phyloP scores from a whole-genome alignment of 345 rosid genomes.

The Theobroma cacao region DNA sequence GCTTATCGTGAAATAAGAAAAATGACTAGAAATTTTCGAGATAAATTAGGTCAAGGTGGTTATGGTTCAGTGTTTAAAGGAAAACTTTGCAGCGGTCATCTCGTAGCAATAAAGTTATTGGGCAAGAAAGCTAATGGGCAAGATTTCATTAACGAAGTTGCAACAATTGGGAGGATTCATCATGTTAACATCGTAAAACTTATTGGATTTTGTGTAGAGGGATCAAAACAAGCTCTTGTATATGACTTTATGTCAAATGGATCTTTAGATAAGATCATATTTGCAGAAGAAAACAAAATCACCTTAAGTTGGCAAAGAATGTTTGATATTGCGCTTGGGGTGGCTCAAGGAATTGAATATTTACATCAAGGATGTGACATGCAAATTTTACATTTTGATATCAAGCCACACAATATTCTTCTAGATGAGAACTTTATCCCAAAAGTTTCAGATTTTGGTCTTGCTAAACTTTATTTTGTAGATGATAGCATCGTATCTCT shows the following conservation, averaged over 20 bases:
- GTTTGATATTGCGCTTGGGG: background rate
- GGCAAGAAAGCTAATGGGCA: background rate
- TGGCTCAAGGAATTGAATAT: constrained; percentile 1
- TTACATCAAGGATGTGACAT: background rate
- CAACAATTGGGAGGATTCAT: constrained; percentile 30
- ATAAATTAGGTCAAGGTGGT: constrained; percentile 8
- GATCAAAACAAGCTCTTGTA: constrained; percentile 22
- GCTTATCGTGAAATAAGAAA: background rate
- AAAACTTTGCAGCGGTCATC: background rate
- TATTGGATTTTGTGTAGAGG: constrained; percentile 23
- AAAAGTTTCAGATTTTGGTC: background rate
- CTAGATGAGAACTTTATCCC: background rate
- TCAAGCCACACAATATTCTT: background rate
- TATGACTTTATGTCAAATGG: constrained; percentile 25
- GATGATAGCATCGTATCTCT: background rate
- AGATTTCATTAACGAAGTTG: constrained; percentile 15
- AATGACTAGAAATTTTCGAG: background rate
- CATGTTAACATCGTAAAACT: constrained; percentile 28
- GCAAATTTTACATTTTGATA: background rate
- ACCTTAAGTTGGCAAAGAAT: background rate
- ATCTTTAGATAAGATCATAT: constrained; percentile 27
- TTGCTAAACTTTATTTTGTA: background rate
- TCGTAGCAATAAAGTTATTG: background rate
- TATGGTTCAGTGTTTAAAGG: constrained; percentile 1
- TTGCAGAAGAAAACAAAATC: background rate